These are phyloP conservation scores for Turritis glabra DNA, from an alignment of 345 rosid species.

Conservation along the genomic window DNA sequence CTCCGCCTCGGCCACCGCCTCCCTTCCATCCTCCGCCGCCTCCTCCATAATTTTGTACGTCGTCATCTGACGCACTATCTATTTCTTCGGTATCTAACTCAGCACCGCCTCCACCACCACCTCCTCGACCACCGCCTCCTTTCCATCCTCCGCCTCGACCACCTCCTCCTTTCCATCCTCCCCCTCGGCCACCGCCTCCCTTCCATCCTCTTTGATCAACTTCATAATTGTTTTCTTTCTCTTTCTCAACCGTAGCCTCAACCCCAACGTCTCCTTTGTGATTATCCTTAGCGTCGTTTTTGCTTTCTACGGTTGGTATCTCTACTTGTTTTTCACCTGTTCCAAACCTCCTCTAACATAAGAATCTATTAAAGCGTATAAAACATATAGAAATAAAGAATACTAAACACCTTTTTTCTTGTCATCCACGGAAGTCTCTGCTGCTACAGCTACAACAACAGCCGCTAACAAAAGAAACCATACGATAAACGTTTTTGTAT, in stretches of 20 bases:
- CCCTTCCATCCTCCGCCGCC: constrained; percentile 19
- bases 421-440: constrained; percentile 28
- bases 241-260: not conserved
- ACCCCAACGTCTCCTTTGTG: not conserved
- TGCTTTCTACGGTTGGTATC: not conserved
- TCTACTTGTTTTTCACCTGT: constrained; percentile 20
- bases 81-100: too few species aligned
- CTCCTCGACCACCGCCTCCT: constrained; percentile 8
- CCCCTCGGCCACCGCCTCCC: not conserved
- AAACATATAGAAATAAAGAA: not conserved
- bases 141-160: not conserved
- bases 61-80: too few species aligned
- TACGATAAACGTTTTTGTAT: constrained; percentile 17
- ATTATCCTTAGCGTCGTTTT: not conserved
- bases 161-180: constrained; percentile 1
- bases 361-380: not conserved
- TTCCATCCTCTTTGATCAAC: constrained; percentile 19
- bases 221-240: not conserved
- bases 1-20: constrained; percentile 2
- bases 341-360: not conserved
- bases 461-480: constrained; percentile 35
- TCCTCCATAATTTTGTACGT: too few species aligned
- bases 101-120: not conserved
- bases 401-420: constrained; percentile 16
- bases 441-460: constrained; percentile 18